These are phyloP conservation scores for Durotheca rogersii DNA, from an alignment of 495 filamentous ascomycete genomes.

Conservation along the genomic window DNA sequence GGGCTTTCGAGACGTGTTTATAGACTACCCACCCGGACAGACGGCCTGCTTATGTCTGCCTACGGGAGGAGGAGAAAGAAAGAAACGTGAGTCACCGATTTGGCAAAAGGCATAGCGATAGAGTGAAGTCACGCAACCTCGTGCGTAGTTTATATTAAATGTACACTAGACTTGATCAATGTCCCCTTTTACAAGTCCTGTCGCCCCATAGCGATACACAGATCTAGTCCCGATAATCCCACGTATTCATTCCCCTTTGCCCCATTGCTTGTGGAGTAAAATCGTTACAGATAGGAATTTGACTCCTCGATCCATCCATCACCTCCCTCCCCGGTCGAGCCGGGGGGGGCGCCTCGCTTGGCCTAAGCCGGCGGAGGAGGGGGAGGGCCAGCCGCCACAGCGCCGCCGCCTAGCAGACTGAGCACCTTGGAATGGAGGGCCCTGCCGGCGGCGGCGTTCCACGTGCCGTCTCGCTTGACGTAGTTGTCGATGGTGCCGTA, in stretches of 20 bases:
- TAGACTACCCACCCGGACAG: too few relatives aligned
- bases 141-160: conserved; percentile 7
- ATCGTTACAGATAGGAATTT: too few relatives aligned
- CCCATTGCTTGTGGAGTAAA: too few relatives aligned
- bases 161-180: conserved; percentile 25
- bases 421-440: conserved; percentile 39
- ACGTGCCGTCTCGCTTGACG: conserved; percentile 41
- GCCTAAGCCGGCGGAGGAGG: too few relatives aligned
- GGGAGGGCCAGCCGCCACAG: conserved; percentile 1
- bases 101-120: conserved; percentile 23
- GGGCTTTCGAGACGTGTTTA: neutral
- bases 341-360: too few relatives aligned
- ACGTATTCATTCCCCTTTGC: too few relatives aligned
- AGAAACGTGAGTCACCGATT: conserved; percentile 1
- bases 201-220: conserved; percentile 24
- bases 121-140: neutral
- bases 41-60: too few relatives aligned
- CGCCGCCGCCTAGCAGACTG: conserved; percentile 28
- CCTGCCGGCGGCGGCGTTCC: conserved; percentile 34
- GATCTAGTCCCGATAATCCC: too few relatives aligned
- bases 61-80: too few relatives aligned
- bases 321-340: too few relatives aligned
- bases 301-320: too few relatives aligned
- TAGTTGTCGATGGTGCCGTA: conserved; percentile 38
- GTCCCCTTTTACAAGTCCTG: conserved; percentile 13